These are phyloP conservation scores for Aspergillus neoniger DNA, from an alignment of 2,329 filamentous ascomycete genomes.

Conservation along the genomic window DNA sequence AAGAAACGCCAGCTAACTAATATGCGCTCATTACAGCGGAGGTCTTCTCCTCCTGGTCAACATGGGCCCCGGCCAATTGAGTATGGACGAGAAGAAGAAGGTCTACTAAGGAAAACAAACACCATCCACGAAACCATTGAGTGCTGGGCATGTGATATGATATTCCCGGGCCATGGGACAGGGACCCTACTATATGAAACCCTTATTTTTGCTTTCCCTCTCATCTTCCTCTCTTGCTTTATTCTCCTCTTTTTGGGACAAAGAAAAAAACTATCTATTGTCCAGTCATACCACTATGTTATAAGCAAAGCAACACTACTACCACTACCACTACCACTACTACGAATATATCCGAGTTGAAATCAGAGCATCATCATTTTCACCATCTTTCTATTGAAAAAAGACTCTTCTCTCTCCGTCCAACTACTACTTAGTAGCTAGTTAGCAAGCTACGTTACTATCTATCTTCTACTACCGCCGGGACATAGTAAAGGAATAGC, in stretches of 20 bases:
- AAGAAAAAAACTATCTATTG: not conserved
- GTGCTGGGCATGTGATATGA: conserved; percentile 2
- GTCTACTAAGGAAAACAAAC: conserved; percentile 68
- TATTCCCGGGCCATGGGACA: not conserved
- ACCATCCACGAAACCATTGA: not conserved
- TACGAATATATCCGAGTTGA: no score
- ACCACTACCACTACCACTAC: no score
- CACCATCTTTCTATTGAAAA: no score
- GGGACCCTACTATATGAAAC: conserved; percentile 1
- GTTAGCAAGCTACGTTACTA: no score
- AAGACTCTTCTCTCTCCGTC: no score
- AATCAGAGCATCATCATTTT: no score
- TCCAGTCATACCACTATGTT: not conserved
- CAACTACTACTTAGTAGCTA: no score
- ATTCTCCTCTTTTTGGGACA: not conserved
- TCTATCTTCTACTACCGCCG: no score
- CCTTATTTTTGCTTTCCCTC: not conserved
- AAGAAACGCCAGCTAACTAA: not conserved
- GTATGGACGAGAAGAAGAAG: conserved; percentile 99
- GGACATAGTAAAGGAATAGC: no score
- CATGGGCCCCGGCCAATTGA: conserved; percentile 96
- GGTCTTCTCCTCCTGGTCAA: conserved; percentile 96
- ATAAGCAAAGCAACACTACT: not conserved
- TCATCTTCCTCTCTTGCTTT: not conserved
- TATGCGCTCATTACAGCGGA: conserved; percentile 54